A percentile compares a stretch with the other conserved stretches of the same genome.
phyloP scores from a whole-genome alignment of 768 basidiomycete genomes.

The Gymnopilus junonius region DNA sequence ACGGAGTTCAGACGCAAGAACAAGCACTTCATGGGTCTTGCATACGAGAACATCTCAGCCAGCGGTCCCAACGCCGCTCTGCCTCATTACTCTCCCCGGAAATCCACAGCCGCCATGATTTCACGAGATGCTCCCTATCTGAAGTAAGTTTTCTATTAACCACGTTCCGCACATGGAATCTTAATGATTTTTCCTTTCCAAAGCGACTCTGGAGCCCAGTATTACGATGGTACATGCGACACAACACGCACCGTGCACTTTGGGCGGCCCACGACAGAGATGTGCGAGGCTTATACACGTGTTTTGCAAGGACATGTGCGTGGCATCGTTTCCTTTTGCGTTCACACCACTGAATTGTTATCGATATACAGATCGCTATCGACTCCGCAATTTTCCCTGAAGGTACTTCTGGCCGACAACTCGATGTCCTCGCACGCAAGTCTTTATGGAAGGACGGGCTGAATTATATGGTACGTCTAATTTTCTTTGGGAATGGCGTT shows the following conservation, averaged over 20 bases:
- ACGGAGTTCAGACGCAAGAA: constrained; percentile 74
- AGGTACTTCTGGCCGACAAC: constrained; percentile 80
- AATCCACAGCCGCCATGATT: constrained; percentile 71
- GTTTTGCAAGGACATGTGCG: constrained; percentile 96
- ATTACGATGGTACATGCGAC: constrained; percentile 88
- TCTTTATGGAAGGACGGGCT: constrained; percentile 87
- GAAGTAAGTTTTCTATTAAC: constrained; percentile 58
- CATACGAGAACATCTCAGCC: constrained; percentile 90
- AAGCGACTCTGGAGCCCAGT: constrained; percentile 93
- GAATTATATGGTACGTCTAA: constrained; percentile 70
- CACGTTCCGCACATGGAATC: constrained; percentile 5
- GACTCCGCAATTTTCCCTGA: constrained; percentile 90
- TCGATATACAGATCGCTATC: constrained; percentile 75
- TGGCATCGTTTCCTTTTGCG: constrained; percentile 25
- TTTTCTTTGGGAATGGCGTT: neutral
- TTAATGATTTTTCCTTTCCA: constrained; percentile 1
- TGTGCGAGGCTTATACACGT: constrained; percentile 90
- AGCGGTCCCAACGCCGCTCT: constrained; percentile 91
- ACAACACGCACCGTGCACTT: constrained; percentile 86
- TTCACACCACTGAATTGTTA: constrained; percentile 15
- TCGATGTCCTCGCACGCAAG: constrained; percentile 90
- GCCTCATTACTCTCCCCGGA: constrained; percentile 89
- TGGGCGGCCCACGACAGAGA: constrained; percentile 83
- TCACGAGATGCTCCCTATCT: constrained; percentile 84
- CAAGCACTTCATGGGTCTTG: constrained; percentile 81